These are phyloP conservation scores for Diaporthe nobilis DNA, from an alignment of 2,329 filamentous ascomycete species.

Conservation along the genomic window DNA sequence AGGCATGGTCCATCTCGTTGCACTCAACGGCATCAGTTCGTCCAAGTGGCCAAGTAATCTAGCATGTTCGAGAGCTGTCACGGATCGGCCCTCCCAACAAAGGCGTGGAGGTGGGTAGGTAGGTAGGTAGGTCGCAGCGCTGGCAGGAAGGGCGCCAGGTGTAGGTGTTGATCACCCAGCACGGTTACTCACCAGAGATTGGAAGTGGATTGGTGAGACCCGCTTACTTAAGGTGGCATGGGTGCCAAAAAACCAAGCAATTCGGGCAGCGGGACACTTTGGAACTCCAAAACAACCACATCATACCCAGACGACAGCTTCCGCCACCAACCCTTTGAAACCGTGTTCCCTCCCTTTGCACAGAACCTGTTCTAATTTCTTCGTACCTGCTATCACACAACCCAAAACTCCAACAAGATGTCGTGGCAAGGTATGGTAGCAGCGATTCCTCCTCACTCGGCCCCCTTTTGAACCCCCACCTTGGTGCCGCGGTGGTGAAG, in stretches of 20 bases:
- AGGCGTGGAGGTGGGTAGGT: not conserved
- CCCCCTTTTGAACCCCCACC: slow-evolving; percentile 45
- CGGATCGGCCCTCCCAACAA: not conserved
- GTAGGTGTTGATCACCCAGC: slow-evolving; percentile 20
- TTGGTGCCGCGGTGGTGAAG: slow-evolving; percentile 45
- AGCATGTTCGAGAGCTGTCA: not conserved
- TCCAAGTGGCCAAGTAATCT: not conserved
- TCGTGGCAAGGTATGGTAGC: slow-evolving; percentile 78
- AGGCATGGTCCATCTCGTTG: not conserved
- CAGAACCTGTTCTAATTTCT: slow-evolving; percentile 32
- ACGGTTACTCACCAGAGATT: slow-evolving; percentile 23
- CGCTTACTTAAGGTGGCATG: slow-evolving; percentile 41
- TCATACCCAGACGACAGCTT: slow-evolving; percentile 34
- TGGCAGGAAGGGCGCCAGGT: not conserved
- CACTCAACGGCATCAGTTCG: not conserved
- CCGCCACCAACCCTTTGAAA: slow-evolving; percentile 25
- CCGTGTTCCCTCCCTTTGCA: slow-evolving; percentile 24
- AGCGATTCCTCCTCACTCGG: slow-evolving; percentile 35
- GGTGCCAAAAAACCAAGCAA: slow-evolving; percentile 37
- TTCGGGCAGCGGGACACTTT: slow-evolving; percentile 32
- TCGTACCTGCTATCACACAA: slow-evolving; percentile 39
- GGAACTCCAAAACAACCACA: slow-evolving; percentile 36
- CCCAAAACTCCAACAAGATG: slow-evolving; percentile 62
- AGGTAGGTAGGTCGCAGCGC: too few species aligned
- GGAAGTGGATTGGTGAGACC: slow-evolving; percentile 37